Evolutionary conservation across 345 rosid genomes (phyloP).

Genomic region (Hibiscus trionum): DNA sequence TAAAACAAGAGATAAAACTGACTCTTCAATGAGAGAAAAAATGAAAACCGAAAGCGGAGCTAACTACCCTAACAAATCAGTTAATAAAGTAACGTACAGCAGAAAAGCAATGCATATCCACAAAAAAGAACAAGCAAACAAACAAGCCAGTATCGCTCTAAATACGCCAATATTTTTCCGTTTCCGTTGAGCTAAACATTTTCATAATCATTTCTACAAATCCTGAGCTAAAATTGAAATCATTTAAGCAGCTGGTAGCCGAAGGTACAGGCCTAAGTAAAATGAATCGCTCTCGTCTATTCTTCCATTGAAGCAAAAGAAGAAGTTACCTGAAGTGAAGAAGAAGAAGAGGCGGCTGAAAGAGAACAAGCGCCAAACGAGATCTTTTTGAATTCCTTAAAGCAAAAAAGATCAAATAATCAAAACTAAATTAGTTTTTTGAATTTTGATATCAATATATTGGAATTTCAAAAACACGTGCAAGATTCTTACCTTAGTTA

Average conservation of each 20-base stretch:
- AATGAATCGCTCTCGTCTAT: not conserved
- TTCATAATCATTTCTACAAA: not conserved
- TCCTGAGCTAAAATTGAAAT: not conserved
- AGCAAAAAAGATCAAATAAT: not conserved
- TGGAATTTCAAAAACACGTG: not conserved
- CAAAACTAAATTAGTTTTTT: not conserved
- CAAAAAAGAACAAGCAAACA: not conserved
- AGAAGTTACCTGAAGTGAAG: not conserved
- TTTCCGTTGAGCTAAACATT: not conserved
- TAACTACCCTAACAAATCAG: not conserved
- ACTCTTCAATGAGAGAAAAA: not conserved
- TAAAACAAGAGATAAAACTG: not conserved
- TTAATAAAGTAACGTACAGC: not conserved
- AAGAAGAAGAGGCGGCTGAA: not conserved
- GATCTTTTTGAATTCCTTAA: constrained; percentile 4
- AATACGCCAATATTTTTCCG: not conserved
- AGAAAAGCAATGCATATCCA: not conserved
- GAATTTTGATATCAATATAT: not conserved
- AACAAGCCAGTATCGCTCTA: not conserved
- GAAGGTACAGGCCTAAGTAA: not conserved
- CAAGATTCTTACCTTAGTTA: constrained; percentile 5
- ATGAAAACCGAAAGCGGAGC: not conserved
- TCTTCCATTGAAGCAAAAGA: not conserved
- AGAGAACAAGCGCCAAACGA: constrained; percentile 9
- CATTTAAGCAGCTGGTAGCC: not conserved